Base-by-base conservation (phyloP, 441 rosid genomes). In the Brassica hybrid region DNA sequence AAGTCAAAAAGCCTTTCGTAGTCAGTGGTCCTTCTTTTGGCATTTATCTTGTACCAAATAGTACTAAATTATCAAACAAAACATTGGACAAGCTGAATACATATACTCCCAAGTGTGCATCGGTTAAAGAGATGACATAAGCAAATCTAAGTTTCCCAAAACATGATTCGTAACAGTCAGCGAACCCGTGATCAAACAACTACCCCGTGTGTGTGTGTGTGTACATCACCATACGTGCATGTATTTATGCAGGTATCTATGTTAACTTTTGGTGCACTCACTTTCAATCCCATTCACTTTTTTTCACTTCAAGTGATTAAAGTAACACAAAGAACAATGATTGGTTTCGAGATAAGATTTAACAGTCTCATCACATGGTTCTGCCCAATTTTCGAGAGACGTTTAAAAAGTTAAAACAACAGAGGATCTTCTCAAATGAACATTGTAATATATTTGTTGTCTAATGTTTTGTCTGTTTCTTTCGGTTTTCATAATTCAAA, bases 131-230 rank as follows among this genome's bases (percentile, higher is more conserved):
- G 72, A 65, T 71, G 67, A 77, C 75, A n/a, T 77, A 58, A 45
- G 72, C 67, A 67, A 77, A 71, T 77, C 72, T 71, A 77, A 56
- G 10, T 77, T 59, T 77, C 75, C 67, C 34, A 36, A 34, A 54
- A 38, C 48, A 34, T 69, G 27, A 69, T 69, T 62, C 58, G 7
- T 70, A 38, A 1, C 57, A 65, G 70, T 69, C 75, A 76, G 65
- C 11, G 21, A 52, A 27, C 54, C 76, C 80, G 80, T 71, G 76
- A 77, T 30, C 76, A 56, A 57, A 65, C 72, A 27, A 56, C 18
- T 4, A 9, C 21, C 80, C 65, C 75, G 30, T 68, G 74, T 61
- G 68, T 69, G 74, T 52, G 18, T 21, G 13, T 68, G 56, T 60
- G 6, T 48, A 32, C 36, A 30, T 67, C 14, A 34, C 30, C 21